Evolutionary conservation across 495 filamentous ascomycete species (phyloP), one percentile per base, ranked within the genome.

Genomic region (Lasiosphaeris hirsuta): DNA sequence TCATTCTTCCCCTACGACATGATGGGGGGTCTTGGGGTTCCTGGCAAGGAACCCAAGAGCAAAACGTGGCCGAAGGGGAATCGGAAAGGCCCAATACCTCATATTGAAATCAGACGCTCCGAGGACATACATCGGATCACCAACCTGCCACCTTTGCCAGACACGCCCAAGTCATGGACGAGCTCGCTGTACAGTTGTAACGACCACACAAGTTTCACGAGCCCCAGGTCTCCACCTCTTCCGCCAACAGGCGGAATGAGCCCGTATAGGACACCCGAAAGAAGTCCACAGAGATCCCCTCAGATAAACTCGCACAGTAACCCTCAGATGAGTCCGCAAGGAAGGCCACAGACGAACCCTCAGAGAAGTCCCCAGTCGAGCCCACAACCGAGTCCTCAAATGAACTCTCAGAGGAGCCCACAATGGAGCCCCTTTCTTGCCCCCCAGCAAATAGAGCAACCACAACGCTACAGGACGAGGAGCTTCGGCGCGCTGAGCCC

Each of bases 181-280:
- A 76, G 72, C 53, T 82, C 78, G 65, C 74, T 79, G 62, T 72
- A 67, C 68, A 78, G 69, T 45, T 75, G 59, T 52, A 72, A 80
- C 52, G 57, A 67, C 54, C 63, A 54, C 38, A 51, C 51, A 13
- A 55, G 34, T 41, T 54, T 62, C 35, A 54, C 57, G 8, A 65
- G 60, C 18, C 65, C 67, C 7, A 49, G 64, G 15, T 52, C 51
- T 8, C 65, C 65, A 23, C 66, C 65, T 38, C 58, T 55, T 39
- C 61, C 65, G 33, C 62, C 61, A 7, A 58, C 58, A 6, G 43
- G 43, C 35, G 34, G 45, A 14, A 43, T 43, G 34, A 58, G 61
- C 18, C 57, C 61, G 1, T 49, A 54, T n/a, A 50, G 51, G 13
- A 64, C 58, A 23, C 62, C 63, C 0, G 50, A 57, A 23, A 62